phyloP scores from a whole-genome alignment of 176 grass and related monocot species.

The Triticum dicoccoides region DNA sequence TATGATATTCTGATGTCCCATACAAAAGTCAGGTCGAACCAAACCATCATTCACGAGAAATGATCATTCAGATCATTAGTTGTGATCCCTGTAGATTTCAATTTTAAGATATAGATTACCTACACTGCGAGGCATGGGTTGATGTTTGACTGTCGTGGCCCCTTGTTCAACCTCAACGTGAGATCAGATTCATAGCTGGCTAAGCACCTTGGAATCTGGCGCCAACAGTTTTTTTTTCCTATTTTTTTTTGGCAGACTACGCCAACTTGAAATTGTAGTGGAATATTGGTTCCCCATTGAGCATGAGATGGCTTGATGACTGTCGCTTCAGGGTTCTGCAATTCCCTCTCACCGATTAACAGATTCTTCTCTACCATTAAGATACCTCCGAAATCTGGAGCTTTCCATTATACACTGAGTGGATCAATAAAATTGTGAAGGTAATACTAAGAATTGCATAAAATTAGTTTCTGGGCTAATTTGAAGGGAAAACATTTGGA shows the following conservation, averaged over 20 bases:
- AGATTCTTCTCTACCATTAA: no score
- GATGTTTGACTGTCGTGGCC: neutral
- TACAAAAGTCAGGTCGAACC: neutral
- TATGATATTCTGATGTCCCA: no score
- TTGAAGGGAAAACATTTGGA: neutral
- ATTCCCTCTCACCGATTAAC: neutral
- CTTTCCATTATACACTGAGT: no score
- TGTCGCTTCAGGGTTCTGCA: neutral
- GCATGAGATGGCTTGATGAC: neutral
- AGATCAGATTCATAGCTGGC: neutral
- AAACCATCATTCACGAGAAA: neutral
- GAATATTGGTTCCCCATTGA: neutral
- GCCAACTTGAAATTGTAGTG: neutral
- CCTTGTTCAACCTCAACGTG: neutral
- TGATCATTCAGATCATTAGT: neutral
- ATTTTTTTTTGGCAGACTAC: no score
- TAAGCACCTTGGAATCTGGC: neutral
- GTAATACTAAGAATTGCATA: neutral
- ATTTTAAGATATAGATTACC: neutral
- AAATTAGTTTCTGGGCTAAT: neutral
- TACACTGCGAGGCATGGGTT: neutral
- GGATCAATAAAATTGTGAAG: neutral
- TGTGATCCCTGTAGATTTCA: neutral
- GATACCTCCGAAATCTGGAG: no score
- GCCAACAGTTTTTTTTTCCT: neutral